These are phyloP conservation scores for Monosporascus sp. DNA, from an alignment of 2,329 filamentous ascomycete genomes.

Conservation along the genomic window DNA sequence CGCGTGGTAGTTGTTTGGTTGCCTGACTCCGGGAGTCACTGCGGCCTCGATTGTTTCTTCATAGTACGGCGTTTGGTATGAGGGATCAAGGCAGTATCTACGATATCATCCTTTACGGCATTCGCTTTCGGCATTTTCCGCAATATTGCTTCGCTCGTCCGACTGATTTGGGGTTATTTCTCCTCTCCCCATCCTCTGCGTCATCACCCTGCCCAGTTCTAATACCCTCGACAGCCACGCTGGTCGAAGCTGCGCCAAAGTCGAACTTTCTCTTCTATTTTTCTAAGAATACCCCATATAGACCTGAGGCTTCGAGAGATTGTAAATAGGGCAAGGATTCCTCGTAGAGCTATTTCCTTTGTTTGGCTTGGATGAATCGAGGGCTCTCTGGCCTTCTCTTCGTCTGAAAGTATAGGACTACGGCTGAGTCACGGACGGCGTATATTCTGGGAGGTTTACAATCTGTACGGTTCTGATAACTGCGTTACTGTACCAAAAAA, in stretches of 20 bases:
- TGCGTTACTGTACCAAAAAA: neutral
- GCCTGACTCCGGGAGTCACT: slow-evolving; percentile 2
- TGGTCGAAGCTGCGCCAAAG: slow-evolving; percentile 10
- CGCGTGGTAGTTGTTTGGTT: slow-evolving; percentile 17
- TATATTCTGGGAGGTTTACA: neutral
- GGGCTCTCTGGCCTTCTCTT: slow-evolving; percentile 6
- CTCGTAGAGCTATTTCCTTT: slow-evolving; percentile 26
- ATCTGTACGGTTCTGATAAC: neutral
- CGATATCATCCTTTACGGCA: slow-evolving; percentile 22
- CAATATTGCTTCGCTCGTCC: slow-evolving; percentile 21
- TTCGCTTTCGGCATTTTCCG: slow-evolving; percentile 21
- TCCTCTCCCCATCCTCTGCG: slow-evolving; percentile 13
- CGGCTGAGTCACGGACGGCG: neutral
- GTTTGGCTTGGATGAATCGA: slow-evolving; percentile 16
- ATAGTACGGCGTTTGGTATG: slow-evolving; percentile 29
- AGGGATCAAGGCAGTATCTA: slow-evolving; percentile 14
- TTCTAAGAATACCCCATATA: slow-evolving; percentile 26
- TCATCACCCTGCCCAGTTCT: slow-evolving; percentile 19
- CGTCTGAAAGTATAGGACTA: neutral
- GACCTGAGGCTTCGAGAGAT: slow-evolving; percentile 20
- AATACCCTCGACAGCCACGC: slow-evolving; percentile 23
- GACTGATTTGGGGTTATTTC: slow-evolving; percentile 17
- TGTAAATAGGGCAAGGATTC: slow-evolving; percentile 19
- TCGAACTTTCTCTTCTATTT: slow-evolving; percentile 10
- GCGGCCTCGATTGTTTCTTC: slow-evolving; percentile 21